phyloP scores from a whole-genome alignment of 2,329 filamentous ascomycete species.

The Phialocephala sp. region DNA sequence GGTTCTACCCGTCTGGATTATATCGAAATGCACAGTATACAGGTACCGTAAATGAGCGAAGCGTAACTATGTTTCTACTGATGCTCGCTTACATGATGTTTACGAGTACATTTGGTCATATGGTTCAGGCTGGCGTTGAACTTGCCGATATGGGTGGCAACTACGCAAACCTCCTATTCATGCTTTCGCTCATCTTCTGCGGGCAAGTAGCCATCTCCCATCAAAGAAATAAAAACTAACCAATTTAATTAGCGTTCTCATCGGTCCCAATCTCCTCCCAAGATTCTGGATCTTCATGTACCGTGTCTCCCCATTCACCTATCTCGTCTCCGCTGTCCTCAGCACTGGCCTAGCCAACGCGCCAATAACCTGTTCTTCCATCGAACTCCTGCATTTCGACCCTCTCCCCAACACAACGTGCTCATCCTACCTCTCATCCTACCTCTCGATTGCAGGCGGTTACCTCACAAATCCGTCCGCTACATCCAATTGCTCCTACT shows the following conservation, averaged over 20 bases:
- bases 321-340: slow-evolving; percentile 76
- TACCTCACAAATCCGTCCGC: slow-evolving; percentile 12
- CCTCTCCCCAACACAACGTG: slow-evolving; percentile 13
- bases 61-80: slow-evolving; percentile 79
- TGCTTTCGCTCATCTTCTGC: slow-evolving; percentile 75
- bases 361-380: slow-evolving; percentile 63
- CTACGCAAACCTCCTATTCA: slow-evolving; percentile 77
- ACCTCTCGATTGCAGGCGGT: slow-evolving; percentile 16
- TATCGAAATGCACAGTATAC: slow-evolving; percentile 70
- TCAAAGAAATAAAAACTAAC: slow-evolving; percentile 1
- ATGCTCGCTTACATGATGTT: slow-evolving; percentile 78
- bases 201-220: slow-evolving; percentile 16
- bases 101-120: slow-evolving; percentile 80
- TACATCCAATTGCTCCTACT: slow-evolving; percentile 14
- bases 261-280: slow-evolving; percentile 64
- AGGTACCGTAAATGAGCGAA: slow-evolving; percentile 68
- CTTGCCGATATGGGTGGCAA: slow-evolving; percentile 79
- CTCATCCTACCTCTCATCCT: slow-evolving; percentile 12
- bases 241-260: slow-evolving; percentile 62
- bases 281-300: slow-evolving; percentile 88
- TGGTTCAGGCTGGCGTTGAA: slow-evolving; percentile 79
- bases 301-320: slow-evolving; percentile 80
- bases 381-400: slow-evolving; percentile 23
- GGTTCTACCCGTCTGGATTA: slow-evolving; percentile 86
- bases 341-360: slow-evolving; percentile 72